A percentile compares a stretch with the other conserved stretches of the same genome.
phyloP scores from a whole-genome alignment of 345 rosid species.

The Nephelium lappaceum region DNA sequence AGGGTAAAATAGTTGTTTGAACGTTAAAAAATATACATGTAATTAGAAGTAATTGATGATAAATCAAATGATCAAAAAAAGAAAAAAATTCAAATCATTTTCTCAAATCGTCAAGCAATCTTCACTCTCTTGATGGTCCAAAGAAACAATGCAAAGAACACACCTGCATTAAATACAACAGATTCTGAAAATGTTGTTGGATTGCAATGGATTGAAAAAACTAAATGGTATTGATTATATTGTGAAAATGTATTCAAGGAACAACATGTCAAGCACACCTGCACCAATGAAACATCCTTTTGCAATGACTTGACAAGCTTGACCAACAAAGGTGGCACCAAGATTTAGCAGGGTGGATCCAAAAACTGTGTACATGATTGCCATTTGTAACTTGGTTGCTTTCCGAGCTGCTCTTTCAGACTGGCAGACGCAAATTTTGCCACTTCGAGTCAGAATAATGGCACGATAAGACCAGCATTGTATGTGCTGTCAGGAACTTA shows the following conservation, averaged over 20 bases:
- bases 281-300: slow-evolving; percentile 82
- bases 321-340: slow-evolving; percentile 66
- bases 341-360: slow-evolving; percentile 83
- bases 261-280: slow-evolving; percentile 46
- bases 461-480: background rate
- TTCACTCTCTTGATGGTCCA: slow-evolving; percentile 80
- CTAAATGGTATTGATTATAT: no score
- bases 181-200: no score
- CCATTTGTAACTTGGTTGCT: slow-evolving; percentile 86
- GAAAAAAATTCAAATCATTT: slow-evolving; percentile 65
- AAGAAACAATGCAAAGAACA: slow-evolving; percentile 55
- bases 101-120: slow-evolving; percentile 78
- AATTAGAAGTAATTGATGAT: no score
- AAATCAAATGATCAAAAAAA: background rate
- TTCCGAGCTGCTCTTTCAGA: slow-evolving; percentile 91
- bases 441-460: background rate
- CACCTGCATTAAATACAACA: slow-evolving; percentile 50
- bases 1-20: no score
- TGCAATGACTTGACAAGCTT: slow-evolving; percentile 67
- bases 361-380: slow-evolving; percentile 77
- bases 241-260: background rate
- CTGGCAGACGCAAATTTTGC: slow-evolving; percentile 38
- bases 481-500: background rate
- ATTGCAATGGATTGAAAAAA: no score
- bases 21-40: no score